phyloP scores from a whole-genome alignment of 1,139 yeast species.

The Saccharomyces hybrid region DNA sequence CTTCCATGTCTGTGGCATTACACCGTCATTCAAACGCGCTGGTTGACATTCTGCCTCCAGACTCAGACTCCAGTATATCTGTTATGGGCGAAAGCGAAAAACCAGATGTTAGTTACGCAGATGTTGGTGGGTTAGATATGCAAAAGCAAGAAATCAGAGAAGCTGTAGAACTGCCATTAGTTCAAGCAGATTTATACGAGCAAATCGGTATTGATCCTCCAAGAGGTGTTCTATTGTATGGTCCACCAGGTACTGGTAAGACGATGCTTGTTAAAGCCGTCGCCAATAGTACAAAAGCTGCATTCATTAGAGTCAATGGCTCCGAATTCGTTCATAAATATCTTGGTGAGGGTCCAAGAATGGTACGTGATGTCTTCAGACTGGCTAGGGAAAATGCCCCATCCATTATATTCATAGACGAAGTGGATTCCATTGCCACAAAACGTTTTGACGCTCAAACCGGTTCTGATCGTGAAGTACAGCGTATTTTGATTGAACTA shows the following conservation, averaged over 20 bases:
- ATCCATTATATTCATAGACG: conserved; percentile 93
- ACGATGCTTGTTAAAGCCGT: conserved; percentile 99
- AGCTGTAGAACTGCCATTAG: conserved; percentile 94
- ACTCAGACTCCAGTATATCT: conserved; percentile 94
- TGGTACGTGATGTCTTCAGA: conserved; percentile 97
- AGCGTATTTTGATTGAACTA: conserved; percentile 90
- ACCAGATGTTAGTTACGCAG: conserved; percentile 75
- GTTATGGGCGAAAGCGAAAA: conserved; percentile 91
- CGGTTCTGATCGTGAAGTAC: conserved; percentile 99
- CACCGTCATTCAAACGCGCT: conserved; percentile 97
- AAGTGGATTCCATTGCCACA: conserved; percentile 97
- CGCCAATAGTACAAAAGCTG: conserved; percentile 91
- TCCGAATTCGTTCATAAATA: conserved; percentile 98
- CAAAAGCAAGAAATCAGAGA: conserved; percentile 98
- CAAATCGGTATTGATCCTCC: conserved; percentile 99
- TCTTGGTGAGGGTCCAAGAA: conserved; percentile 98
- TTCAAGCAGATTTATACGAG: conserved; percentile 90
- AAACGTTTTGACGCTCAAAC: conserved; percentile 99
- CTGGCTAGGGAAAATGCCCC: conserved; percentile 97
- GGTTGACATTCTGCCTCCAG: conserved; percentile 96
- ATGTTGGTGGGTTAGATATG: conserved; percentile 98
- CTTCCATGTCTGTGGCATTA: conserved; percentile 91
- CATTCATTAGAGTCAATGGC: conserved; percentile 94
- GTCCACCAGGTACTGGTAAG: conserved; percentile 99
- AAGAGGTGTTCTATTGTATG: conserved; percentile 91